Percentiles rank a stretch among this genome's conserved stretches.
These are phyloP conservation scores for Lunularia cruciata DNA, from an alignment of 225 moss, liverwort and hornwort genomes.

Conservation along the genomic window DNA sequence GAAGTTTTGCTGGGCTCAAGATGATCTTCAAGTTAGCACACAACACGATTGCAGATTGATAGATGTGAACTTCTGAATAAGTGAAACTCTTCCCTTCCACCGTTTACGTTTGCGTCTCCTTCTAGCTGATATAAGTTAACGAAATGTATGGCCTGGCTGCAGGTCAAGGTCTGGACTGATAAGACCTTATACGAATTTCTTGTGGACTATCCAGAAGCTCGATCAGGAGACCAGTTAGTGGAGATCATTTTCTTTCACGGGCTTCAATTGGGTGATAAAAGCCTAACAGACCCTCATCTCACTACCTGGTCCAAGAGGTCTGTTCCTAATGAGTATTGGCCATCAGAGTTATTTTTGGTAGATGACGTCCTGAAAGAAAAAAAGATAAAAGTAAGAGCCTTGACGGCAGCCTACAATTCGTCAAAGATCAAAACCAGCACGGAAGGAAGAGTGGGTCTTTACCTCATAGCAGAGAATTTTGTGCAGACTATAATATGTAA, in stretches of 20 bases:
- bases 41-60: too few species aligned
- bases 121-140: too few species aligned
- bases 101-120: too few species aligned
- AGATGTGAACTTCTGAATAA: too few species aligned
- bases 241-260: slow-evolving; percentile 11
- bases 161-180: too few species aligned
- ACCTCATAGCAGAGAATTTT: neutral
- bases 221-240: too few species aligned
- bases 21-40: too few species aligned
- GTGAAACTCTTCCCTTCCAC: too few species aligned
- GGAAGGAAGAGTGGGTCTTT: neutral
- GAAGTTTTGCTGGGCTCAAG: too few species aligned
- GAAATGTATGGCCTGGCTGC: too few species aligned
- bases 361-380: neutral
- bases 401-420: neutral
- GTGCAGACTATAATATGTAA: neutral
- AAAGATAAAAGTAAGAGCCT: neutral
- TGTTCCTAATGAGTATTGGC: neutral
- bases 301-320: neutral
- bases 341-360: neutral
- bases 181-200: too few species aligned
- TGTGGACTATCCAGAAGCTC: too few species aligned
- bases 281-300: neutral
- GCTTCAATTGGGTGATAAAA: neutral
- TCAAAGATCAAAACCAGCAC: neutral